Evolutionary conservation across 2,329 filamentous ascomycete genomes (phyloP), one percentile per base, ranked within the genome.

Genomic region (Bertia moriformis): DNA sequence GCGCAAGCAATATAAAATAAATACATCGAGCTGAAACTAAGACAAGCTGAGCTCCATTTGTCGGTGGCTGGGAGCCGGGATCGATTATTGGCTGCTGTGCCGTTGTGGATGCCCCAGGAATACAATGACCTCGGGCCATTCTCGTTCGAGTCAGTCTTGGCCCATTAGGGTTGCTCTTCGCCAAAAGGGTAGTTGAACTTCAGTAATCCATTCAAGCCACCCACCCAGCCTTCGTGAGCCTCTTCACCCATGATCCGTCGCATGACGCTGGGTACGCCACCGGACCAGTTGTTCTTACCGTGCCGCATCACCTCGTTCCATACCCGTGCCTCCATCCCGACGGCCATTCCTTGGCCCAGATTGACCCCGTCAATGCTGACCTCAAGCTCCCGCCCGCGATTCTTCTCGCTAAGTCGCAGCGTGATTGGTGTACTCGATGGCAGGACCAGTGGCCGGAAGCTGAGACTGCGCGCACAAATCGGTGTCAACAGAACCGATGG

Each of bases 111-210:
- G n/a, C n/a, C n/a, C n/a, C n/a, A n/a, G n/a, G n/a, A n/a, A n/a
- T n/a, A n/a, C n/a, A n/a, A n/a, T n/a, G n/a, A n/a, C n/a, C n/a
- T n/a, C n/a, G n/a, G n/a, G n/a, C n/a, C n/a, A n/a, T n/a, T n/a
- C n/a, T n/a, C n/a, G n/a, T n/a, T n/a, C n/a, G n/a, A n/a, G n/a
- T n/a, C n/a, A n/a, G n/a, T n/a, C n/a, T 30, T n/a, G 13, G 48
- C 44, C 66, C 67, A n/a, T n/a, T n/a, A n/a, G n/a, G n/a, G n/a
- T n/a, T n/a, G n/a, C n/a, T n/a, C n/a, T 51, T 78, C 77, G 1
- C 80, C 80, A 59, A 85, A 84, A 0, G 80, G 79, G 59, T 83
- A 74, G 52, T 85, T 85, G 54, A 84, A 85, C 56, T 84, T 84
- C 48, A 85, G 53, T 46, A 84, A 49, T 14, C 77, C 75, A 54